phyloP scores from a whole-genome alignment of 2,329 filamentous ascomycete species.

The Pseudogymnoascus sp. region DNA sequence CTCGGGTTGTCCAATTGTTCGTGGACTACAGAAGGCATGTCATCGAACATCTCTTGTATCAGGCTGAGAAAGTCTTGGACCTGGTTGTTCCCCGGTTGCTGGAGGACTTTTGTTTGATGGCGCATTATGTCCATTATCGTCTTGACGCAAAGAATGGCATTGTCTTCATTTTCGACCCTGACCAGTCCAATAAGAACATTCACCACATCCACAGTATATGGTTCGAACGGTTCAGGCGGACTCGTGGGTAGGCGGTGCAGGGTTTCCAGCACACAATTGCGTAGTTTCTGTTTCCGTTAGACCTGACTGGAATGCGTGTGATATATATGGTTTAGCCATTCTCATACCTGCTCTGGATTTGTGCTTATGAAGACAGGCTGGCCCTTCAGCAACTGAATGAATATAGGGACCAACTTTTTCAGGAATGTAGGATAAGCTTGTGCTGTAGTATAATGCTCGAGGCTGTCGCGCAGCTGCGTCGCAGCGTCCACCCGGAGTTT shows the following conservation, averaged over 20 bases:
- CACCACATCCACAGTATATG: constrained; percentile 80
- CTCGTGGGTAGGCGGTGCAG: constrained; percentile 75
- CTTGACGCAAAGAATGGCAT: constrained; percentile 96
- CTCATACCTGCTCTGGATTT: constrained; percentile 74
- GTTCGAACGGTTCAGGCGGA: constrained; percentile 75
- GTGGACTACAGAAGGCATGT: constrained; percentile 88
- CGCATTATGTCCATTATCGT: constrained; percentile 95
- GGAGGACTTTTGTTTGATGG: constrained; percentile 77
- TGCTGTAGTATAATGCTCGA: constrained; percentile 79
- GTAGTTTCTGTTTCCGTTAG: constrained; percentile 58
- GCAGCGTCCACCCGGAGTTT: constrained; percentile 77
- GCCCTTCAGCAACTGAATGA: constrained; percentile 76
- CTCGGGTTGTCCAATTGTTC: constrained; percentile 84
- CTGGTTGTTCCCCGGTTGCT: constrained; percentile 44
- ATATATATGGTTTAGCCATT: constrained; percentile 3
- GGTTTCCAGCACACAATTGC: constrained; percentile 90
- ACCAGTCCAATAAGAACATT: constrained; percentile 86
- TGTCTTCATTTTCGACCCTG: constrained; percentile 92
- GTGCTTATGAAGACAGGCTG: constrained; percentile 86
- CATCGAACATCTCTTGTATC: constrained; percentile 92
- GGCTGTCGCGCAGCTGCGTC: constrained; percentile 78
- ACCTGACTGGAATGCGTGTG: neutral
- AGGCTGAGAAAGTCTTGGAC: constrained; percentile 86
- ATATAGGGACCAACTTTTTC: constrained; percentile 80
- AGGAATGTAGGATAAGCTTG: constrained; percentile 75